Base-by-base conservation (phyloP, 768 basidiomycete genomes). In the Plicaturopsis crispa region DNA sequence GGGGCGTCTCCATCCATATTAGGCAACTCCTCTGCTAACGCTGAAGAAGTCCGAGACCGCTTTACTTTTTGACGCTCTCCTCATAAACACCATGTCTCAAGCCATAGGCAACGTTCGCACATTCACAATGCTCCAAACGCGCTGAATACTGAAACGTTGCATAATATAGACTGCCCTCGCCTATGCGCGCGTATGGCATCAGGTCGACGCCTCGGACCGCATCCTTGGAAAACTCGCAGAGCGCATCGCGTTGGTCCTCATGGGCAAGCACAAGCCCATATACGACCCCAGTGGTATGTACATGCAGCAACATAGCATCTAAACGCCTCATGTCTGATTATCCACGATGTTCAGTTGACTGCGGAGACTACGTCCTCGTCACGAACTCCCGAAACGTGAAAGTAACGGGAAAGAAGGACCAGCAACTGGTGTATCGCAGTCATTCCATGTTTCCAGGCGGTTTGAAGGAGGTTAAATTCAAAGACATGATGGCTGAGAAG, bases 181-280 rank as follows among this genome's bases (percentile, higher is more conserved):
- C 0, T 92, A 90, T 51, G 84, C 89, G n/a, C 73, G 93, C 33
- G 80, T 91, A 32, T 99, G 94, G 96, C 91, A 97, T 57, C 87
- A 88, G 45, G 89, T 91, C 45, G 84, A 94, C 51, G 92, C 93
- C 10, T 72, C 84, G 7, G 86, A 88, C 50, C 80, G 93, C 26
- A 69, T 92, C n/a, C 72, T 98, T 13, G 96, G 96, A 55, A 90
- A 93, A 69, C 74, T 98, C 7, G 93, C 96, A 5, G 83, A 87
- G 50, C 75, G 90, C 24, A 96, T 99, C 50, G 94, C 96, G 3
- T 75, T 89, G 41, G 91, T 92, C 22, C 72, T 99, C 33, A 97
- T 97, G 94, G 96, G 94, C 54, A 99, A 98, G 65, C 92, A 98
- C 61, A 99, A 98, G 56, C 93, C 94, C 5, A 89, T 93, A 28